These are phyloP conservation scores for Dendrothele bispora DNA, from an alignment of 768 basidiomycete genomes.

Conservation along the genomic window DNA sequence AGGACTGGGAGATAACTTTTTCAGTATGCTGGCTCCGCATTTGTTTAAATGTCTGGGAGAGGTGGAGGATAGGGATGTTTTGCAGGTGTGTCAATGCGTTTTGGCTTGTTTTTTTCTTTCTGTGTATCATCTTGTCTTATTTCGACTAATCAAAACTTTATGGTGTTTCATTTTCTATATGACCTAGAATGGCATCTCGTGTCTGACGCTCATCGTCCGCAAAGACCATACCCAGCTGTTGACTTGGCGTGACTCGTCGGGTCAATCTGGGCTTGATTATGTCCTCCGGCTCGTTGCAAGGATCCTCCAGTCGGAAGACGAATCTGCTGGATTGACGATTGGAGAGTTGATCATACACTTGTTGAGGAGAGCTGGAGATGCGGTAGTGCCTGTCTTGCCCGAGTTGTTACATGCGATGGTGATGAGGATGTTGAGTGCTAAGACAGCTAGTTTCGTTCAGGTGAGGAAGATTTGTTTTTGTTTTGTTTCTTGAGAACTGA, in stretches of 20 bases:
- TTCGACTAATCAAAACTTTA: background rate
- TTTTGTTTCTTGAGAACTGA: background rate
- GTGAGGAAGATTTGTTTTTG: slow-evolving; percentile 34
- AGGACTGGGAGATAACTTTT: slow-evolving; percentile 80
- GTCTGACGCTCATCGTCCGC: slow-evolving; percentile 80
- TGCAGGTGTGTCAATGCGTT: no score
- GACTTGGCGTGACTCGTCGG: slow-evolving; percentile 66
- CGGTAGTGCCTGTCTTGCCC: slow-evolving; percentile 82
- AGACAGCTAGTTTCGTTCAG: slow-evolving; percentile 91
- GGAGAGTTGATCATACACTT: slow-evolving; percentile 96
- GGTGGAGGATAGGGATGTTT: slow-evolving; percentile 84
- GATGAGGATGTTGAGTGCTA: slow-evolving; percentile 75
- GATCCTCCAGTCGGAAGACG: slow-evolving; percentile 76
- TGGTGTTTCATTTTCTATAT: slow-evolving; percentile 1
- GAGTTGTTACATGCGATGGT: slow-evolving; percentile 86
- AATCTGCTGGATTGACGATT: slow-evolving; percentile 89
- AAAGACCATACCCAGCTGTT: slow-evolving; percentile 86
- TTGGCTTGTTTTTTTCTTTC: no score
- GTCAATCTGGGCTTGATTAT: slow-evolving; percentile 74
- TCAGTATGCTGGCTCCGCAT: slow-evolving; percentile 69
- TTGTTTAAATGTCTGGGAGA: slow-evolving; percentile 68
- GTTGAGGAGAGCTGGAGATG: slow-evolving; percentile 77
- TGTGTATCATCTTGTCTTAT: slow-evolving; percentile 5
- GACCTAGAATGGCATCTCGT: slow-evolving; percentile 75
- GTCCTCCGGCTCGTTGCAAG: slow-evolving; percentile 76